Evolutionary conservation across 2,329 filamentous ascomycete species (phyloP).

Genomic region (Exutisphaerella laricina): DNA sequence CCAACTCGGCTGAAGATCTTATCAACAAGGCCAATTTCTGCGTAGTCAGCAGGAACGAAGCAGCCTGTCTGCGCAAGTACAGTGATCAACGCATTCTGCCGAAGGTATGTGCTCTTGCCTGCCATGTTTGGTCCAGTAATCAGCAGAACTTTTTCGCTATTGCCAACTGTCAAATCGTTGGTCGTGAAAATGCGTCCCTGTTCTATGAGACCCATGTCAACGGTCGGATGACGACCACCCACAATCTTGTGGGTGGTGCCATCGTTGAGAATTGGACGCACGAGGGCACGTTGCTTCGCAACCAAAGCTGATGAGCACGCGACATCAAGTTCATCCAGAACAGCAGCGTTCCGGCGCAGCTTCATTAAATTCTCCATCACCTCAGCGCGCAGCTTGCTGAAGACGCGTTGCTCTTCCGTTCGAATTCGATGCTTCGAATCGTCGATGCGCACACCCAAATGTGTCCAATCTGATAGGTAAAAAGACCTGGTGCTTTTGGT

Average conservation of each 20-base stretch:
- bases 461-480: conserved; percentile 76
- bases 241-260: conserved; percentile 65
- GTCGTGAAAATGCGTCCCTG: conserved; percentile 76
- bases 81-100: conserved; percentile 91
- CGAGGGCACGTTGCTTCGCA: conserved; percentile 66
- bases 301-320: conserved; percentile 77
- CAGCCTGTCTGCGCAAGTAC: conserved; percentile 89
- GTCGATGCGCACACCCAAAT: conserved; percentile 73
- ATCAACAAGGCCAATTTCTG: conserved; percentile 86
- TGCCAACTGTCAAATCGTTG: conserved; percentile 83
- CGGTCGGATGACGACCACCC: conserved; percentile 85
- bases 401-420: conserved; percentile 75
- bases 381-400: conserved; percentile 64
- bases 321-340: conserved; percentile 90
- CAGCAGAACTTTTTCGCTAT: conserved; percentile 64
- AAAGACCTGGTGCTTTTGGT: conserved; percentile 82
- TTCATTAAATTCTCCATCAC: conserved; percentile 79
- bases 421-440: conserved; percentile 71
- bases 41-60: conserved; percentile 84
- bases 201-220: conserved; percentile 73
- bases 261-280: conserved; percentile 66
- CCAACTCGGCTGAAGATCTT: conserved; percentile 84
- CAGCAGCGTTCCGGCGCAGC: conserved; percentile 80
- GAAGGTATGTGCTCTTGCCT: conserved; percentile 91
- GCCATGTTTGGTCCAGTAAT: conserved; percentile 94